These are phyloP conservation scores for Cytospora chrysosperma DNA, from an alignment of 2,329 filamentous ascomycete species.

Conservation along the genomic window DNA sequence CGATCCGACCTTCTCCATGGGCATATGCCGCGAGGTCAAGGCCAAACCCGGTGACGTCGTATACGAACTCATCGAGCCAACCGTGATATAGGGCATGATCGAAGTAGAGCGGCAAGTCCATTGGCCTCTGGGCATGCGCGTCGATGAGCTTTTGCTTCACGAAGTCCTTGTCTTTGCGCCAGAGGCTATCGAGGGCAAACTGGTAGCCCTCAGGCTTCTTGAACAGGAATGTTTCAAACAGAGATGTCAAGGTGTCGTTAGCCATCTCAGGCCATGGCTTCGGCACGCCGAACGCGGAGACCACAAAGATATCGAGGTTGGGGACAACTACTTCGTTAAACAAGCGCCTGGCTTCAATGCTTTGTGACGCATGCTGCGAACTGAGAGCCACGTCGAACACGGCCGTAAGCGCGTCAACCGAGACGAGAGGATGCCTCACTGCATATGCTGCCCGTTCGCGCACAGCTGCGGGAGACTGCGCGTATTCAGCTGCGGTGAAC, in stretches of 20 bases:
- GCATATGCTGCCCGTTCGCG: slow-evolving; percentile 58
- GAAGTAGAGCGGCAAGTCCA: slow-evolving; percentile 67
- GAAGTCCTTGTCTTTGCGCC: slow-evolving; percentile 88
- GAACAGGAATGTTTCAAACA: slow-evolving; percentile 81
- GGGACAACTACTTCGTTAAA: slow-evolving; percentile 68
- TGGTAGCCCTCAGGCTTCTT: slow-evolving; percentile 76
- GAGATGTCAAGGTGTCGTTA: slow-evolving; percentile 69
- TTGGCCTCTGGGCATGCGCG: slow-evolving; percentile 67
- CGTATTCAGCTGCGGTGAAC: slow-evolving; percentile 64
- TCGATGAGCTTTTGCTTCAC: slow-evolving; percentile 78
- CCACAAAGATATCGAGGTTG: slow-evolving; percentile 76
- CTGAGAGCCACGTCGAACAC: slow-evolving; percentile 65
- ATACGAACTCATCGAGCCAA: slow-evolving; percentile 81
- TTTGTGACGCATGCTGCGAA: slow-evolving; percentile 60
- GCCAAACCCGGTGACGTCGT: slow-evolving; percentile 78
- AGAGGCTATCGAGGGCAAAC: slow-evolving; percentile 87
- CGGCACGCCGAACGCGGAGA: slow-evolving; percentile 73
- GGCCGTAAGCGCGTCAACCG: slow-evolving; percentile 74
- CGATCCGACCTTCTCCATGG: slow-evolving; percentile 76
- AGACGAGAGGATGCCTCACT: slow-evolving; percentile 83
- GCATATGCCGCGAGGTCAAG: slow-evolving; percentile 84
- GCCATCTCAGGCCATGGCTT: slow-evolving; percentile 76
- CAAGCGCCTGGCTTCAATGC: slow-evolving; percentile 61
- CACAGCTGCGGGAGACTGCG: slow-evolving; percentile 48
- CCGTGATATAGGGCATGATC: slow-evolving; percentile 78